Evolutionary conservation across 176 grass and related monocot species (phyloP), one percentile per base, ranked within the genome.

Genomic region (Avena sativa): DNA sequence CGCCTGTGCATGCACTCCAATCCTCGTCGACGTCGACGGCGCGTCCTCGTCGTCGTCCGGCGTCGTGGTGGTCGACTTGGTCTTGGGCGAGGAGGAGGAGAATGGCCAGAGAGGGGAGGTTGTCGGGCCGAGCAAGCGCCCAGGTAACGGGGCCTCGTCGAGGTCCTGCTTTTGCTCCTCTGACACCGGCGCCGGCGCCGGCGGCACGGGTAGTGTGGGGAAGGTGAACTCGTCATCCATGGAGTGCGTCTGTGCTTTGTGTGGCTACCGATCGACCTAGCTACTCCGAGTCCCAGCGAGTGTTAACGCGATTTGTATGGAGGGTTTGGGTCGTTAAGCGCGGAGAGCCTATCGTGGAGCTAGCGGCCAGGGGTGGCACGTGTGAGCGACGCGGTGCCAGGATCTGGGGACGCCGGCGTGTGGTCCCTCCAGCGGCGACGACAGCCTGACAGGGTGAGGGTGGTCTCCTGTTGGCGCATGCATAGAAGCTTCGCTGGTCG

Each of bases 221-320:
- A 88, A 83, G 80, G 80, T 83, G 86, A 88, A 88, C 72, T 88
- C 86, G 23, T 69, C 79, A 34, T 79, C 84, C 34, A 34, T 63
- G 61, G 3, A 10, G 23, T 64, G 61, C 61, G 61, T 23, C 28
- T 23, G 23, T 64, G 61, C 1, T 64, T 64, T 32, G 63, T 66
- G 63, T 30, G 63, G 63, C 26, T 6, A 34, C 23, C 10, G 10
- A 63, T 26, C 60, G 60, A 26, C 23, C 23, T 63, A 62, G 60
- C 60, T 26, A 26, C 60, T 12, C 23, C 21, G 21, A 25, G 59
- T 28, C 1, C 28, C 28, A 12, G 60, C 23, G 60, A 12, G 60
- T 63, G 58, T 62, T 25, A 25, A 25, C 59, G 59, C 59, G 9
- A 62, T 62, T 63, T 63, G 21, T 63, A 63, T 66, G 26, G 26